These are phyloP conservation scores for Colletotrichum sp. DNA, from an alignment of 2,329 filamentous ascomycete genomes.

Conservation along the genomic window DNA sequence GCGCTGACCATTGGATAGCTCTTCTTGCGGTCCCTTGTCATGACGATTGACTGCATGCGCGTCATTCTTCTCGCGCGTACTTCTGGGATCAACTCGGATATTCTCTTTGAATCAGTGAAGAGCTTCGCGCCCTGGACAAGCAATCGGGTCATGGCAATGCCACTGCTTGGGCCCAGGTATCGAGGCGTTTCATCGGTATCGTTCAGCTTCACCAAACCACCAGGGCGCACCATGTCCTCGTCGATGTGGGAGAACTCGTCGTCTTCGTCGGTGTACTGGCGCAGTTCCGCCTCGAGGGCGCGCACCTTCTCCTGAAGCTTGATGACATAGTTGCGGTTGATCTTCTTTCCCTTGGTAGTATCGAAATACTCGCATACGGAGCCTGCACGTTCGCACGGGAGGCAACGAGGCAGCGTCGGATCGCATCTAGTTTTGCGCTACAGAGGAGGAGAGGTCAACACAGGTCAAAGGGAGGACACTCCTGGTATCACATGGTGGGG, in stretches of 20 bases:
- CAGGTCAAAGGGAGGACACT: neutral
- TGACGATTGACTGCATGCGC: constrained; percentile 64
- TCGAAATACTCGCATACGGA: constrained; percentile 96
- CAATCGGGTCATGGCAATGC: constrained; percentile 91
- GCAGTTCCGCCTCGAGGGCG: constrained; percentile 81
- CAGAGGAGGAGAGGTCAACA: constrained; percentile 22
- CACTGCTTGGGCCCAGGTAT: constrained; percentile 92
- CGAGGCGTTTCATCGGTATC: constrained; percentile 86
- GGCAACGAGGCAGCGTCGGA: constrained; percentile 86
- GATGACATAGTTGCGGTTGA: constrained; percentile 91
- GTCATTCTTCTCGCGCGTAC: constrained; percentile 62
- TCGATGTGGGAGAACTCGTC: constrained; percentile 71
- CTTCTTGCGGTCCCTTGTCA: constrained; percentile 71
- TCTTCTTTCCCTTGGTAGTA: constrained; percentile 82
- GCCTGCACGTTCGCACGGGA: constrained; percentile 90
- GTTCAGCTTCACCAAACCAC: constrained; percentile 83
- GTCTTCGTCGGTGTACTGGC: constrained; percentile 79
- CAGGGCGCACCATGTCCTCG: constrained; percentile 86
- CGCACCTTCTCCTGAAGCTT: constrained; percentile 87
- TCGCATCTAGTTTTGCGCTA: constrained; percentile 97
- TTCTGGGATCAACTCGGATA: constrained; percentile 89
- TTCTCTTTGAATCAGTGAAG: constrained; percentile 88
- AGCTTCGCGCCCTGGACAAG: constrained; percentile 97
- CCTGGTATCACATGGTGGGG: neutral
- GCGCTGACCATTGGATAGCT: constrained; percentile 91